Base-by-base conservation (phyloP, 2,329 filamentous ascomycete species). In the Fusarium pseudonygamai region DNA sequence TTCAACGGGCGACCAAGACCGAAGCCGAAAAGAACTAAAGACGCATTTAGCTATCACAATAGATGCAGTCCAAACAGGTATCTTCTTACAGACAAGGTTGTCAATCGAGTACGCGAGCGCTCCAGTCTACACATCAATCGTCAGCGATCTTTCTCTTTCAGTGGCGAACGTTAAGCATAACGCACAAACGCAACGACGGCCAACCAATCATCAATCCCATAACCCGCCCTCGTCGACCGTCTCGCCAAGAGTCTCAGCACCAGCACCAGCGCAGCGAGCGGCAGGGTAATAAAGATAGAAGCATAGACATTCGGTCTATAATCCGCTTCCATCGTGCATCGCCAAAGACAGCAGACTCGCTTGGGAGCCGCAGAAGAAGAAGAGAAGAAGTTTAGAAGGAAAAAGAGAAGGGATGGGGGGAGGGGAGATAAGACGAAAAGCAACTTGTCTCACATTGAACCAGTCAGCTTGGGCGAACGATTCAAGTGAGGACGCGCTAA, bases 141-240 rank as follows among this genome's bases (percentile, higher is more conserved):
- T 64, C 36, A 64, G 49, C 32, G 16, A 42, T 42, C 32, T 2
- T 47, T 47, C 30, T 42, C 32, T 2, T 47, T 47, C 30, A 28
- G 61, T 40, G 32, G 47, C 30, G 32, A 43, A 7, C 30, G 22
- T 28, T 22, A 39, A 20, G 30, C 15, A 24, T n/a, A 40, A 55
- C 74, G 36, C 43, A 75, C 75, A 32, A 60, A 77, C 10, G 74
- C 67, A 18, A 72, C 43, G 4, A 77, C 56, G 4, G 75, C 70
- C 26, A 77, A 42, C 32, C 60, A 63, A 64, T 77, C 75, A 36
- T 77, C 75, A 40, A 64, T 52, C 11, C 71, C 74, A 60, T 72
- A 75, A 4, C 72, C 64, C 14, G 61, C 60, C 30, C 65, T 65
- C 8, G 75, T 72, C 28, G 67, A 58, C 9, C 72, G 65, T 66